Base-by-base conservation (phyloP, 2,329 filamentous ascomycete species). In the Aspergillus pseudoviridinutans region DNA sequence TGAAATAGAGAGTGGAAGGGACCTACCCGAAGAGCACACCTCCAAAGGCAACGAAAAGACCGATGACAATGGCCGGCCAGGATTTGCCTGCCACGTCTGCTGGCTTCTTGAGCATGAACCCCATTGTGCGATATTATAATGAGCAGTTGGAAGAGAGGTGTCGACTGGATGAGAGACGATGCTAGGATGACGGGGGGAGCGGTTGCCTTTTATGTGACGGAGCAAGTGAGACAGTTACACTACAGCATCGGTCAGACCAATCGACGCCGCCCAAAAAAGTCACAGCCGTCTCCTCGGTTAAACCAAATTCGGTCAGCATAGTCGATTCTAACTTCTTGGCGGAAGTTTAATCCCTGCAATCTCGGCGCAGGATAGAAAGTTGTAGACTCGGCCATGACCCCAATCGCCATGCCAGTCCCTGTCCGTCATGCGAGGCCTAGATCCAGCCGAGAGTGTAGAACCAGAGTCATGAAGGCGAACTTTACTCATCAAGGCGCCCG, bases 21-120 rank as follows among this genome's bases (percentile, higher is more conserved):
- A 78, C 72, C 22, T 66, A 84, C 60, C 82, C 82, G 66, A 84
- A 84, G 63, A 84, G 78, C 57, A 84, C 79, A 67, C 82, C 82
- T 58, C 82, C 82, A 69, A 84, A 84, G 17, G 82, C 79, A 28
- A 82, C 82, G 62, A 85, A 85, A 51, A 81, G 77, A 64, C 82
- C 83, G 70, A 85, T 81, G 17, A 83, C 41, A 63, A 82, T 80
- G 54, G 79, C 79, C 46, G 79, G 79, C 64, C 72, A 68, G 29
- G 79, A 75, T 50, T 76, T 76, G 58, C 79, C 79, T 29, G 70
- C 66, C 49, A 76, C 74, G 66, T 78, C 74, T 51, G 73, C 72
- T 17, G 79, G 79, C 61, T 76, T 79, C 61, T 74, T 78, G 61
- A 80, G 60, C 52, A 71, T 63, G 63, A 80, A 64, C 64, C 71